Conservation (phyloP, 805 yeast species). For the Suhomyces faveliae region DNA sequence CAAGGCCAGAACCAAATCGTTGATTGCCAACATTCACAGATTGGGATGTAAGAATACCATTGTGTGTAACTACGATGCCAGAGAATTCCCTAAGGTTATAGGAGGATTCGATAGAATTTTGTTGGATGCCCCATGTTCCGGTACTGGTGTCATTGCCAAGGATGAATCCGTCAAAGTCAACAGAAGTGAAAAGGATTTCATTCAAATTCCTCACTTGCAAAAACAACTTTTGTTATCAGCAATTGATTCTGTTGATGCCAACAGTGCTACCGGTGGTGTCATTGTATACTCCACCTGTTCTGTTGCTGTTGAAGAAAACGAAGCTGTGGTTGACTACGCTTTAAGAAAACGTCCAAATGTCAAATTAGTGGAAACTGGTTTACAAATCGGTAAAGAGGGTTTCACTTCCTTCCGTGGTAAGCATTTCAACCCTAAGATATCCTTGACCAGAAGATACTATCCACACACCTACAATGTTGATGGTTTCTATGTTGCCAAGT, state of each 20-base stretch:
- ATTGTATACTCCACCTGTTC: constrained; percentile 98
- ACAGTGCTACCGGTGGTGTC: constrained; percentile 87
- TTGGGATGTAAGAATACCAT: constrained; percentile 94
- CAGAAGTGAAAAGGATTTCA: constrained; percentile 94
- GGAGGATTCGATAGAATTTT: constrained; percentile 97
- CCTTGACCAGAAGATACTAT: constrained; percentile 89
- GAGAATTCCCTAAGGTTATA: constrained; percentile 96
- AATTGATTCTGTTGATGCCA: constrained; percentile 94
- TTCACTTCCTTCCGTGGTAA: constrained; percentile 93
- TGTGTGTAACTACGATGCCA: constrained; percentile 96
- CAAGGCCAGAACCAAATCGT: constrained; percentile 92
- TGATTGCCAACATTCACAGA: constrained; percentile 96
- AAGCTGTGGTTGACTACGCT: constrained; percentile 97
- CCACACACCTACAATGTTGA: constrained; percentile 99
- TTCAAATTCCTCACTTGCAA: constrained; percentile 94
- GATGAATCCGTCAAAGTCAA: constrained; percentile 92
- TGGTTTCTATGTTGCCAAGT: constrained; percentile 97
- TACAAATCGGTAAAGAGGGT: constrained; percentile 94
- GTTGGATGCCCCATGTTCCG: constrained; percentile 98
- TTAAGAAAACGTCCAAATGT: constrained; percentile 95
- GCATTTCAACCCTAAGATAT: constrained; percentile 73
- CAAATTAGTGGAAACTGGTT: constrained; percentile 86
- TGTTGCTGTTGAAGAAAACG: constrained; percentile 97
- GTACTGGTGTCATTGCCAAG: constrained; percentile 98
- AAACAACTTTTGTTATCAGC: constrained; percentile 92